Evolutionary conservation across 352 stramenopile genomes (phyloP).

Genomic region (Pythium brachiatum): DNA sequence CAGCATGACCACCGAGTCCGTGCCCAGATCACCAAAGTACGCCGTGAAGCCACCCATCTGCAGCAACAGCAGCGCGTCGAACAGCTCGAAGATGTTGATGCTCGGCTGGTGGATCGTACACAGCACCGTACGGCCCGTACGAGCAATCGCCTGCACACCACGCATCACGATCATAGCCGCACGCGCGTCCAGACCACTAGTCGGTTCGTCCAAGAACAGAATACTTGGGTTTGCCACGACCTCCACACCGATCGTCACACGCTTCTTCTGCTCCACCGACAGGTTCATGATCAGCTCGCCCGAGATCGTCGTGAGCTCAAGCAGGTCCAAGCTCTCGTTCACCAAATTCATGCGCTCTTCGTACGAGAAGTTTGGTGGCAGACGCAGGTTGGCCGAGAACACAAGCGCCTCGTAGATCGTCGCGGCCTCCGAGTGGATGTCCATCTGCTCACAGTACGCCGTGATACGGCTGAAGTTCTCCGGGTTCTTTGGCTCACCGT

Average conservation of each 20-base stretch:
- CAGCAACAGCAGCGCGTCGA: conserved; percentile 88
- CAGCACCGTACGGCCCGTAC: conserved; percentile 85
- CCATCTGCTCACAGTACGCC: conserved; percentile 26
- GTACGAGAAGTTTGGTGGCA: conserved; percentile 33
- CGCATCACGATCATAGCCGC: conserved; percentile 87
- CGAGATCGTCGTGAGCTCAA: conserved; percentile 59
- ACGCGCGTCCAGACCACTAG: conserved; percentile 81
- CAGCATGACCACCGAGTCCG: conserved; percentile 75
- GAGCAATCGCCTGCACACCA: conserved; percentile 78
- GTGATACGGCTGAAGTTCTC: conserved; percentile 17
- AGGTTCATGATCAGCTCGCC: conserved; percentile 66
- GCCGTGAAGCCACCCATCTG: conserved; percentile 53
- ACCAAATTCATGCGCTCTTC: conserved; percentile 52
- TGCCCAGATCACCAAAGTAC: conserved; percentile 88
- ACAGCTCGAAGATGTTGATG: conserved; percentile 90
- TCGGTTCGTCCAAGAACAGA: conserved; percentile 93
- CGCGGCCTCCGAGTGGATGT: conserved; percentile 26
- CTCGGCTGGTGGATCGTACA: conserved; percentile 61
- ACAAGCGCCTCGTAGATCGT: conserved; percentile 25
- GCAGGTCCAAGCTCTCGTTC: conserved; percentile 48
- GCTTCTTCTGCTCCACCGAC: conserved; percentile 91
- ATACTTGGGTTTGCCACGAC: conserved; percentile 92
- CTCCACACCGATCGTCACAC: conserved; percentile 91
- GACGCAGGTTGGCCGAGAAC: conserved; percentile 19
- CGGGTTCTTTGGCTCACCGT: conserved; percentile 19